Evolutionary conservation across 208 protist genomes (phyloP), one percentile per base, ranked within the genome.

Genomic region (Trypanosoma boissoni): DNA sequence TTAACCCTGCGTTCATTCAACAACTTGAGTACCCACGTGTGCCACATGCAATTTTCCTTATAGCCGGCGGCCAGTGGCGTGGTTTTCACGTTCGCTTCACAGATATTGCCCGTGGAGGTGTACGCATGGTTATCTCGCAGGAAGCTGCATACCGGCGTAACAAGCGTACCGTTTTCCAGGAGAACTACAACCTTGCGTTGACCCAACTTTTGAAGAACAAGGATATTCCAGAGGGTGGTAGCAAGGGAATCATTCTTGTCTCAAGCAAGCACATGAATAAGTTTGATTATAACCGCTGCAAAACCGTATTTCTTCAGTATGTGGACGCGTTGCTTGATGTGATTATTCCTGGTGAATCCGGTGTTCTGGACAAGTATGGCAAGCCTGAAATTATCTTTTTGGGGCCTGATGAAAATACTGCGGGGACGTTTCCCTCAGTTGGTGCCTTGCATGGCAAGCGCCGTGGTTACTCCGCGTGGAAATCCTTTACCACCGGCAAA

Each of bases 131-230:
- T 64, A 80, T 95, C 43, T 97, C 94, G 6, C 94, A 97, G 74
- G 62, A 72, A 18, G 79, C 78, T 55, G 73, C 66, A 36, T 98
- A 97, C 81, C 66, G 71, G 59, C 81, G 82, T 51, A 98, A 97
- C 74, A 88, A 91, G 43, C 68, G 71, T 48, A 78, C 78, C 26
- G 77, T 98, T 32, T 98, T 99, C 65, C 91, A 97, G 72, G 96
- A 99, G 65, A 97, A 97, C 77, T 98, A 98, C 91, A 97, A 97
- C 77, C 92, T 99, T 21, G 97, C 97, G 42, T 67, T 76, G 58
- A 98, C 96, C 10, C 96, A 98, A 79, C 77, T 97, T 59, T 78
- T 88, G 24, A 98, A 98, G 80, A 98, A 98, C 75, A 98, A 98
- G 78, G 97, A 99, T 70, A 98, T 99, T 54, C 94, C 97, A 24